Conservation (phyloP, 495 filamentous ascomycete genomes). For the Antarctomyces pellizariae region DNA sequence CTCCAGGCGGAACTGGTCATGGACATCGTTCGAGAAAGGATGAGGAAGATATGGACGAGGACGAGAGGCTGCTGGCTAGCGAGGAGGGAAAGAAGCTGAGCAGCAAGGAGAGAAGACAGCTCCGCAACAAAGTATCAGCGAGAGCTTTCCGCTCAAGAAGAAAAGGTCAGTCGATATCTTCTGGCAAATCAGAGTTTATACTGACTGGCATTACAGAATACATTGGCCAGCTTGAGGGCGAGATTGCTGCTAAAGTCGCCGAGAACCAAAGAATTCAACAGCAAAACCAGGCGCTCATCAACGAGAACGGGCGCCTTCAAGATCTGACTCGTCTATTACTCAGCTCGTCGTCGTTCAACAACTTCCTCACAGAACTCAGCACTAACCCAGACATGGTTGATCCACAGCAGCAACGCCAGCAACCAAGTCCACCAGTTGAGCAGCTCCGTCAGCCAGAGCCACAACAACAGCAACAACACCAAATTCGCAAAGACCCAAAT, state of each 20-base stretch:
- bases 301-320: constrained; percentile 59
- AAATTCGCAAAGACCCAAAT: constrained; percentile 38
- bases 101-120: constrained; percentile 79
- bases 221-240: constrained; percentile 72
- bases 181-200: constrained; percentile 6
- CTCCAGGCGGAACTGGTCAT: constrained; percentile 23
- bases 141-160: constrained; percentile 84
- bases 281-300: constrained; percentile 47
- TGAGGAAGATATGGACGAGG: constrained; percentile 95
- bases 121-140: constrained; percentile 96
- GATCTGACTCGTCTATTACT: constrained; percentile 65
- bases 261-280: constrained; percentile 47
- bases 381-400: constrained; percentile 20
- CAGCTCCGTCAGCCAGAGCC: no score
- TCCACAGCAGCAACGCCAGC: constrained; percentile 14
- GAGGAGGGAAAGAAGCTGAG: constrained; percentile 94
- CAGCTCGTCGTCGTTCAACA: constrained; percentile 63
- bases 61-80: constrained; percentile 76
- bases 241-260: constrained; percentile 46
- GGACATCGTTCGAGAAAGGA: constrained; percentile 45
- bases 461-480: constrained; percentile 21
- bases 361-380: constrained; percentile 54
- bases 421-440: constrained; percentile 15
- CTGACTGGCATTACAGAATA: constrained; percentile 38
- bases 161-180: constrained; percentile 52